Base-by-base conservation (phyloP, 1,139 yeast species). In the Yarrowia galli region DNA sequence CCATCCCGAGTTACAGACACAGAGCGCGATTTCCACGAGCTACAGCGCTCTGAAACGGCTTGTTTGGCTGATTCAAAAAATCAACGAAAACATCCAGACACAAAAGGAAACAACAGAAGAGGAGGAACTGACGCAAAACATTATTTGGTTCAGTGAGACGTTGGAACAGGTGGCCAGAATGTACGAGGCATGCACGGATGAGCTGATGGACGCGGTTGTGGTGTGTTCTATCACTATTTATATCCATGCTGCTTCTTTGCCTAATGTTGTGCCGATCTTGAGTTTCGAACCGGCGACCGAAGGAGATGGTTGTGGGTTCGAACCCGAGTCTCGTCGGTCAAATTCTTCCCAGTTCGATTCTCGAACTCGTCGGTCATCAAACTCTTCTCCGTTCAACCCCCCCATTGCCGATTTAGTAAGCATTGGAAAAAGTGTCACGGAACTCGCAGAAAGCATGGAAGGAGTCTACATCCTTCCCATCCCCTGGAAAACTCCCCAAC, bases 361-460 rank as follows among this genome's bases (percentile, higher is more conserved):
- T n/a, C n/a, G n/a, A n/a, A n/a, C n/a, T n/a, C n/a, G n/a, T n/a
- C n/a, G n/a, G n/a, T n/a, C n/a, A n/a, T n/a, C n/a, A n/a, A n/a
- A n/a, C n/a, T n/a, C n/a, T n/a, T n/a, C n/a, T 28, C 32, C 4
- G 9, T 28, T 10, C 32, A 28, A 5, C 32, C n/a, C n/a, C n/a
- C n/a, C 32, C 6, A 28, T 28, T 3, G 60, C 45, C 1, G 60
- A 53, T 16, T 28, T 53, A 20, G 43, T 53, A 8, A 53, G 60
- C 16, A 53, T 53, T 2, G 60, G 61, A 5, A 38, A 40, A 12
- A 40, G 48, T 15, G 61, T 54, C n/a, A 54, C 46, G 7, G 61
- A 54, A 9, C 61, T 54, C 3, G 42, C 61, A 1, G 46, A 40
- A 10, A 40, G 48, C 36, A 38, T 54, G 46, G 46, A 38, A 4